Conservation (phyloP, 176 grass and related monocot species). For the Elaeis guineensis region DNA sequence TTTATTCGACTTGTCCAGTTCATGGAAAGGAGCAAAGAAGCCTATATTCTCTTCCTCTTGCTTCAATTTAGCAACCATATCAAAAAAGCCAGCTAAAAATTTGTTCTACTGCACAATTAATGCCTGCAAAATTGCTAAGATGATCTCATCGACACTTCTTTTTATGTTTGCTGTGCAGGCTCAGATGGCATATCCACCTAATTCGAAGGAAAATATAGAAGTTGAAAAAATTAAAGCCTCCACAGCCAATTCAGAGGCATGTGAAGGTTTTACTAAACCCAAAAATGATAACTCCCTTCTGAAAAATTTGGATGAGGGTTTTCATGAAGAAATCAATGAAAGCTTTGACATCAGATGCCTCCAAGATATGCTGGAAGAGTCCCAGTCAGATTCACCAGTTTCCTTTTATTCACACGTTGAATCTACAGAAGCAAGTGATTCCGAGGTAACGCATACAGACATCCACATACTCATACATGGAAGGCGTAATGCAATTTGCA, state of each 20-base stretch:
- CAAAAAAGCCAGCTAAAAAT: too few relatives aligned
- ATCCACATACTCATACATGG: neutral
- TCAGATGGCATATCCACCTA: constrained; percentile 7
- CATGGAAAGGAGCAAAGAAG: too few relatives aligned
- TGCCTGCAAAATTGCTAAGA: neutral
- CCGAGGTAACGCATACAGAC: constrained; percentile 36
- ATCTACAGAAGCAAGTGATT: constrained; percentile 52
- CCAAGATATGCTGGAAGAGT: constrained; percentile 87
- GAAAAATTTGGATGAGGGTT: constrained; percentile 26
- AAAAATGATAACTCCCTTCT: constrained; percentile 30
- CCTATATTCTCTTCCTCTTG: too few relatives aligned
- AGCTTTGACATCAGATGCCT: constrained; percentile 79
- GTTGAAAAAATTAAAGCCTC: constrained; percentile 20
- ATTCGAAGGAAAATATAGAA: constrained; percentile 8
- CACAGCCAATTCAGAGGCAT: constrained; percentile 15
- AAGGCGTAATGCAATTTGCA: too few relatives aligned
- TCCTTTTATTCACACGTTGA: constrained; percentile 65
- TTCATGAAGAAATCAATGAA: constrained; percentile 46
- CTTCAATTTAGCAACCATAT: too few relatives aligned
- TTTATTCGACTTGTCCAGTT: too few relatives aligned
- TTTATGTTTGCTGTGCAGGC: constrained; percentile 32
- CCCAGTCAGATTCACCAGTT: constrained; percentile 61
- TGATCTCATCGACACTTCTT: neutral
- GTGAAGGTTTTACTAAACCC: constrained; percentile 28
- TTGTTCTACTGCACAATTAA: too few relatives aligned